phyloP scores from a whole-genome alignment of 495 filamentous ascomycete species.

The Penicillium maclennaniae region DNA sequence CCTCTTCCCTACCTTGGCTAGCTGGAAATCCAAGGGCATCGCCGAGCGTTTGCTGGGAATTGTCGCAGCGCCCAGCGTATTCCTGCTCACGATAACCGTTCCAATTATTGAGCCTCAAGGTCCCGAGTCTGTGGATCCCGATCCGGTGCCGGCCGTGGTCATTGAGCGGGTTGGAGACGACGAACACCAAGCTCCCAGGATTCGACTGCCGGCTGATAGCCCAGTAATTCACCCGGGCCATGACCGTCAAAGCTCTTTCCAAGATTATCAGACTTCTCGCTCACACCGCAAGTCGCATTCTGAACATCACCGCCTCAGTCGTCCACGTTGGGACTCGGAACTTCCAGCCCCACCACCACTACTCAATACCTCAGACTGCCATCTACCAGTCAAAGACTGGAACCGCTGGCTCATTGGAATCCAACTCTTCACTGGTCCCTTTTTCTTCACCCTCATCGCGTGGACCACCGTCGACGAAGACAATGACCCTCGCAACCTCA shows the following conservation, averaged over 20 bases:
- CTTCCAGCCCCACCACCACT: slow-evolving; percentile 28
- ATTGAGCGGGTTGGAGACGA: slow-evolving; percentile 29
- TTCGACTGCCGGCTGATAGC: slow-evolving; percentile 44
- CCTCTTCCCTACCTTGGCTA: slow-evolving; percentile 82
- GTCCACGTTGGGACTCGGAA: slow-evolving; percentile 42
- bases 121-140: slow-evolving; percentile 38
- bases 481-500: slow-evolving; percentile 44
- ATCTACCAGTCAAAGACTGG: slow-evolving; percentile 54
- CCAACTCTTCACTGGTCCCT: slow-evolving; percentile 83
- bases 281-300: slow-evolving; percentile 13
- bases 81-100: slow-evolving; percentile 86
- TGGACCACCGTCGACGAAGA: slow-evolving; percentile 67
- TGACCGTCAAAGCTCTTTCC: slow-evolving; percentile 3
- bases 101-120: slow-evolving; percentile 75
- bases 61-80: slow-evolving; percentile 81
- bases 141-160: slow-evolving; percentile 38
- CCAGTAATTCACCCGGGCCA: slow-evolving; percentile 27
- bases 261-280: slow-evolving; percentile 12
- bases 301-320: slow-evolving; percentile 9
- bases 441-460: slow-evolving; percentile 72
- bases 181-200: slow-evolving; percentile 22
- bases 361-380: slow-evolving; percentile 16
- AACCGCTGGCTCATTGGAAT: slow-evolving; percentile 84
- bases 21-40: slow-evolving; percentile 70
- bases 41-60: slow-evolving; percentile 76